Base-by-base conservation (phyloP, 1,284 basidiomycete genomes). In the Puccinia hordei region DNA sequence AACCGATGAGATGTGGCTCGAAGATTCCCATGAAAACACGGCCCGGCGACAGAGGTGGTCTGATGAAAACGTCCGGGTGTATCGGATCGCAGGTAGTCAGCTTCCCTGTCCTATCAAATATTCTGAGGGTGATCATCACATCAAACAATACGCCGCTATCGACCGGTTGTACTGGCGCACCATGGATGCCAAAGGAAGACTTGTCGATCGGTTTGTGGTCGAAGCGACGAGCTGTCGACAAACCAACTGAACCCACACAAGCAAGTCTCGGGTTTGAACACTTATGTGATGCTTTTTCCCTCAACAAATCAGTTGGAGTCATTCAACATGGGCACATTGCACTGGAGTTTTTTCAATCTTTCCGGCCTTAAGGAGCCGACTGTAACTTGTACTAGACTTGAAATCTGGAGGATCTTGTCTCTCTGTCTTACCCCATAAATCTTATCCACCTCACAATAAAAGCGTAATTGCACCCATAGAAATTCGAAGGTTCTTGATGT, bases 161-260 rank as follows among this genome's bases (percentile, higher is more conserved):
- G 76, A 78, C 44, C 30, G 76, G 44, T 30, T 78, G 33, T 78
- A 71, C 53, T 78, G 65, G 65, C 63, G 76, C n/a, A 78, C 66
- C 17, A 46, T 78, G 65, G 66, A 57, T 49, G 49, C 53, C 22
- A 69, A 68, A 61, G 76, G 76, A 12, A 78, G 65, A 61, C n/a
- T 46, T 15, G 53, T 78, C 19, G 76, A 78, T 61, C 49, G 66
- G 30, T 78, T 78, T 30, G 76, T 78, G 33, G 51, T 78, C 33
- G 76, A 78, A 61, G 76, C 76, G 15, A 38, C 51, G 1, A 71
- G 65, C 68, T 78, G 76, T 61, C 65, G 76, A 44, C 66, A 41
- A 75, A 63, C 66, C 38, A 73, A 57, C 53, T 73, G 63, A 66
- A 46, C 22, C 8, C 15, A 41, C 22, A 41, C 19, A 41, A 17